Evolutionary conservation across 805 yeast genomes (phyloP).

Genomic region (Novakomyces olei): DNA sequence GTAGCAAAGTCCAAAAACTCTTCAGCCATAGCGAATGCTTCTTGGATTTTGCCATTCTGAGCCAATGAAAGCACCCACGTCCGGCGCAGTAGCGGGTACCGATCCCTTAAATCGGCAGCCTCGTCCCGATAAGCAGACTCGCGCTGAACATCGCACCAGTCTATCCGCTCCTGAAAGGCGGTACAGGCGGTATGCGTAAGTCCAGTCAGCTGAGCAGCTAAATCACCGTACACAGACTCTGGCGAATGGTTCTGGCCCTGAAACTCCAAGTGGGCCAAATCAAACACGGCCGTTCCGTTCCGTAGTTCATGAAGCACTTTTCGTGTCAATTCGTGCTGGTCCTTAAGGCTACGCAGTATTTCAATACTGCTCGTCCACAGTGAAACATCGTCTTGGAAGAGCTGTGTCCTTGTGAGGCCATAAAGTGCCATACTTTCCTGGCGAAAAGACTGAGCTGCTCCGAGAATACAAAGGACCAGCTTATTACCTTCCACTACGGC

Average conservation of each 20-base stretch:
- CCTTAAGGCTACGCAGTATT: slow-evolving; percentile 26
- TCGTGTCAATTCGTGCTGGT: background rate
- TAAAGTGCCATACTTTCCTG: slow-evolving; percentile 94
- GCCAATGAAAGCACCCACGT: slow-evolving; percentile 41
- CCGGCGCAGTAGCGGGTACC: slow-evolving; percentile 15
- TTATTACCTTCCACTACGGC: background rate
- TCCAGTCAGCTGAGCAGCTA: background rate
- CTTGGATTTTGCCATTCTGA: slow-evolving; percentile 24
- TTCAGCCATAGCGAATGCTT: slow-evolving; percentile 43
- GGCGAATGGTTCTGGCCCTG: too few species aligned
- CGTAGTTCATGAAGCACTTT: background rate
- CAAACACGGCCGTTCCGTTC: too few species aligned
- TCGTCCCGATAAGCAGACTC: background rate
- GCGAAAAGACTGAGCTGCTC: slow-evolving; percentile 63
- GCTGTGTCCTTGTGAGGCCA: slow-evolving; percentile 84
- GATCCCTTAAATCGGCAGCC: background rate
- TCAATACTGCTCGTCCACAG: slow-evolving; percentile 89
- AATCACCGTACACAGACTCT: background rate
- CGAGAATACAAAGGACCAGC: slow-evolving; percentile 8
- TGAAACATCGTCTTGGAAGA: slow-evolving; percentile 98
- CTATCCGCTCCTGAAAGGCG: background rate
- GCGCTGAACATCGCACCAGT: background rate
- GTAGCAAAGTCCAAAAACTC: slow-evolving; percentile 42
- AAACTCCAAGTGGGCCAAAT: too few species aligned
- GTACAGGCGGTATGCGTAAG: background rate